Evolutionary conservation across 192 early-diverging fungal genomes (phyloP).

Genomic region (Umbelopsis vinacea): DNA sequence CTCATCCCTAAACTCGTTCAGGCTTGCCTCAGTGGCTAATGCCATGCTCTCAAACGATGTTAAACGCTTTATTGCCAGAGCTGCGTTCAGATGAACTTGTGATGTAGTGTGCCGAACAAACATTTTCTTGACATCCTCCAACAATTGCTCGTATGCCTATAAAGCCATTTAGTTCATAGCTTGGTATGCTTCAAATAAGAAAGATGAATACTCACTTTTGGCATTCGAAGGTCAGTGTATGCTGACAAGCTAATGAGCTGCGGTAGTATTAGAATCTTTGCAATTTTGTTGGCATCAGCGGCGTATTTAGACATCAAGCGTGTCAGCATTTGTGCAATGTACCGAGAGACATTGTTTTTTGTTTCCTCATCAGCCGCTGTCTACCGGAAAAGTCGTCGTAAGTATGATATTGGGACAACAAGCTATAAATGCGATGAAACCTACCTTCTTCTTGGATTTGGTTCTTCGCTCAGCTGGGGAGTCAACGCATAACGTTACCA

Average conservation of each 20-base stretch:
- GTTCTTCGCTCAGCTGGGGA: neutral
- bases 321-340: conserved; percentile 44
- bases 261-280: conserved; percentile 47
- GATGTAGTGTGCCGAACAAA: conserved; percentile 47
- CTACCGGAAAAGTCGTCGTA: neutral
- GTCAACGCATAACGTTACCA: neutral
- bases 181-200: neutral
- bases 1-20: conserved; percentile 39
- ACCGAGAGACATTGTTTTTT: conserved; percentile 47
- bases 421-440: neutral
- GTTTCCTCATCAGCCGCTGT: conserved; percentile 31
- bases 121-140: conserved; percentile 50
- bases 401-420: neutral
- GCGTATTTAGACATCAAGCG: conserved; percentile 52
- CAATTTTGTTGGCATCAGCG: conserved; percentile 45
- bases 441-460: conserved; percentile 9
- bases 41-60: conserved; percentile 40
- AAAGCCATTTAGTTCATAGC: neutral
- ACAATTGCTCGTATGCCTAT: conserved; percentile 51
- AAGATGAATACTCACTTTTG: conserved; percentile 34
- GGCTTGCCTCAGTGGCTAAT: conserved; percentile 39
- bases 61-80: conserved; percentile 45
- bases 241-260: conserved; percentile 50
- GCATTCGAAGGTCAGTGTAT: conserved; percentile 51
- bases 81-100: conserved; percentile 45